Evolutionary conservation across 768 basidiomycete genomes (phyloP).

Genomic region (Gyrodon lividus): DNA sequence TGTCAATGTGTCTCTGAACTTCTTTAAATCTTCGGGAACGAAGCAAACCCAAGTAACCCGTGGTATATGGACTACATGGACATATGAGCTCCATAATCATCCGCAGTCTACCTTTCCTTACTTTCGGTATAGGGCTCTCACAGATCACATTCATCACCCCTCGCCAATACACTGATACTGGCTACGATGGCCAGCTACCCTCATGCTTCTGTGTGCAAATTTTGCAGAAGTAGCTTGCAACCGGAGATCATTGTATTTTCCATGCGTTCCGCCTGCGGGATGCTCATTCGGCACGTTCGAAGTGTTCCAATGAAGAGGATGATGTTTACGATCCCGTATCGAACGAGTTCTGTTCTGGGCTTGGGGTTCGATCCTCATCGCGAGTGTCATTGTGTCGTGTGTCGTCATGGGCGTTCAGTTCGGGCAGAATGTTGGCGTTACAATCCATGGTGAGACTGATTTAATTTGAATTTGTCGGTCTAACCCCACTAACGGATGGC

Average conservation of each 20-base stretch:
- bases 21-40: constrained; percentile 16
- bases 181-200: constrained; percentile 37
- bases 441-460: constrained; percentile 17
- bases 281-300: constrained; percentile 5
- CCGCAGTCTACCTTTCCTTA: background rate
- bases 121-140: constrained; percentile 35
- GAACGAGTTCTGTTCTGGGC: constrained; percentile 56
- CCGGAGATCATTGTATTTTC: constrained; percentile 20
- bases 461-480: background rate
- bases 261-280: background rate
- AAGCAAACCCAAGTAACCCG: constrained; percentile 4
- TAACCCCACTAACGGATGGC: background rate
- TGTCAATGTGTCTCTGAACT: background rate
- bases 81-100: constrained; percentile 4
- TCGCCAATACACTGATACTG: constrained; percentile 65
- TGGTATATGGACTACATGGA: constrained; percentile 26
- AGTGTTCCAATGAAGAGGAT: constrained; percentile 19
- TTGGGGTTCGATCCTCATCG: constrained; percentile 52
- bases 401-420: constrained; percentile 55
- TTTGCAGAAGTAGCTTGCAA: constrained; percentile 27
- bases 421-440: constrained; percentile 48
- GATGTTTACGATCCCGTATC: constrained; percentile 53
- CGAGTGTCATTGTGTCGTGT: constrained; percentile 48
- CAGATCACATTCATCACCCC: constrained; percentile 42
- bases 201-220: constrained; percentile 55